phyloP scores from a whole-genome alignment of 805 yeast species.

The Priceomyces medius region DNA sequence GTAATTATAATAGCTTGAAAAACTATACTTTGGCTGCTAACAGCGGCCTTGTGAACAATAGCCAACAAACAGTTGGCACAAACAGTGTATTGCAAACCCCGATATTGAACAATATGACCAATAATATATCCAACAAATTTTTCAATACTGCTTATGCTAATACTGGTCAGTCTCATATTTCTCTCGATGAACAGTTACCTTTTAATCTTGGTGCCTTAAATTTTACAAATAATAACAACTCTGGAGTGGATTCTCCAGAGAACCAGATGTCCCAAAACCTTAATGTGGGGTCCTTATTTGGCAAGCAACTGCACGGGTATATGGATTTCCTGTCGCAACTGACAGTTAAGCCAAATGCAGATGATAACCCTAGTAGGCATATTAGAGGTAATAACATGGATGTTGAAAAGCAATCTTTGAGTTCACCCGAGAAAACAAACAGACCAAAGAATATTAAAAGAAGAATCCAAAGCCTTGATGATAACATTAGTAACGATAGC shows the following conservation, averaged over 20 bases:
- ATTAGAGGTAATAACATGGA: no score
- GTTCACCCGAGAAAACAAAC: no score
- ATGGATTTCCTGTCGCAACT: background rate
- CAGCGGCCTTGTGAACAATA: background rate
- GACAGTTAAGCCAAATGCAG: background rate
- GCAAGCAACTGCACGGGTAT: background rate
- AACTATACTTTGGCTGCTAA: background rate
- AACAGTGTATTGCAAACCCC: slow-evolving; percentile 25
- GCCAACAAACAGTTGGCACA: background rate
- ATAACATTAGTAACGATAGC: no score
- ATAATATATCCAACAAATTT: slow-evolving; percentile 36
- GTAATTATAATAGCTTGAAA: background rate
- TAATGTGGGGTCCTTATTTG: background rate
- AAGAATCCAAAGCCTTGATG: no score
- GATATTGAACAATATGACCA: slow-evolving; percentile 24
- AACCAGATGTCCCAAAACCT: background rate
- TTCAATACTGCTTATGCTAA: slow-evolving; percentile 29
- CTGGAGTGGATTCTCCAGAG: background rate
- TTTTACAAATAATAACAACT: slow-evolving; percentile 1
- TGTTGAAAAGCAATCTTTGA: no score
- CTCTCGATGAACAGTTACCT: background rate
- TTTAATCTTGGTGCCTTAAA: background rate
- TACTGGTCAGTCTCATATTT: background rate
- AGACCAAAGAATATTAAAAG: no score
- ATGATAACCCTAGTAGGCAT: no score